A percentile compares a stretch with the other conserved stretches of the same genome.
These are phyloP conservation scores for Sapria himalayana DNA, from an alignment of 345 rosid species.

Conservation along the genomic window DNA sequence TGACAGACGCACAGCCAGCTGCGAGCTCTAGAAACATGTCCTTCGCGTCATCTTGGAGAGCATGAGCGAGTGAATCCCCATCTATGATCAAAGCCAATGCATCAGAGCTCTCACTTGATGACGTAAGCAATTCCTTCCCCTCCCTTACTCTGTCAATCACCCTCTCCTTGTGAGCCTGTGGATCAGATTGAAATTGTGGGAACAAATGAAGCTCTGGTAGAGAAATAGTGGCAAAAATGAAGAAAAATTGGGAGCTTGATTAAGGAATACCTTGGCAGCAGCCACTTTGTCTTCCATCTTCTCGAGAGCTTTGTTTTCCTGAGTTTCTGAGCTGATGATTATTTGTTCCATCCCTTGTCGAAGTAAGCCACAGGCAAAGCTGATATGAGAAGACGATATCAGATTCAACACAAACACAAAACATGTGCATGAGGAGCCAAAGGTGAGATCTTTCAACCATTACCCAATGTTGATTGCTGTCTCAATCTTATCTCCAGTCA, in stretches of 20 bases:
- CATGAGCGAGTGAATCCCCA: constrained; percentile 65
- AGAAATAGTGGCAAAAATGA: too few relatives aligned
- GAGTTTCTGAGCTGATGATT: constrained; percentile 55
- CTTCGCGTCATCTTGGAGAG: constrained; percentile 56
- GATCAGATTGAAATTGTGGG: too few relatives aligned
- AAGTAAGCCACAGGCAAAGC: constrained; percentile 90
- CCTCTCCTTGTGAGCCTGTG: constrained; percentile 47
- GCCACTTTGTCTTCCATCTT: constrained; percentile 52
- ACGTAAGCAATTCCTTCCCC: constrained; percentile 29
- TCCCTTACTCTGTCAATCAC: constrained; percentile 37
- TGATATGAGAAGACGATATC: too few relatives aligned
- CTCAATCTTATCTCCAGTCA: constrained; percentile 98
- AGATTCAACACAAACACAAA: constrained; percentile 5
- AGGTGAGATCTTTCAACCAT: not conserved
- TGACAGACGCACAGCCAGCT: constrained; percentile 73
- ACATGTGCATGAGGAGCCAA: constrained; percentile 1
- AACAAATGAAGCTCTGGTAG: too few relatives aligned
- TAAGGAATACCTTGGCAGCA: constrained; percentile 24
- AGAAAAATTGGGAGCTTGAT: too few relatives aligned
- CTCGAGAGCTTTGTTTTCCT: constrained; percentile 44
- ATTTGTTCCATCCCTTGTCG: constrained; percentile 88
- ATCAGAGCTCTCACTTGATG: constrained; percentile 29
- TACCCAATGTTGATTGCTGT: constrained; percentile 94
- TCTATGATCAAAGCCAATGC: constrained; percentile 80
- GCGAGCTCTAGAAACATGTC: constrained; percentile 68